Conservation (phyloP, 371 early-diverging fungal species). For the Syncephalastrum monosporum region DNA sequence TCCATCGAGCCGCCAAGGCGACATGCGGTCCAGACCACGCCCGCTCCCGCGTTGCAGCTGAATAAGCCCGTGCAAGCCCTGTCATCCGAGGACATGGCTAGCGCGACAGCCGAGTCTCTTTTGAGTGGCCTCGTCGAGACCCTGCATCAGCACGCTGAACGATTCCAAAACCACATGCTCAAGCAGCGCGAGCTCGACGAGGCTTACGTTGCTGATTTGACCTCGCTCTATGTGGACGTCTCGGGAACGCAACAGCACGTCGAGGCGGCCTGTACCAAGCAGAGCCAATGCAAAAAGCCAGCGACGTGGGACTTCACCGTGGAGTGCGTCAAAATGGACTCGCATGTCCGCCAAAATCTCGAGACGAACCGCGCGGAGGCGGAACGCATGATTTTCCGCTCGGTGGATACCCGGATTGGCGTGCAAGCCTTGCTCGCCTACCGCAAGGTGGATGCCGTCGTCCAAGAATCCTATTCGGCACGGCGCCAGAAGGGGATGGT, state of each 20-base stretch:
- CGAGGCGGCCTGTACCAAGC: conserved; percentile 34
- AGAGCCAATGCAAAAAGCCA: conserved; percentile 29
- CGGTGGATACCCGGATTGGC: conserved; percentile 22
- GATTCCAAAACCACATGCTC: conserved; percentile 21
- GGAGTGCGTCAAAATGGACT: conserved; percentile 7
- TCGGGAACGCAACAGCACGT: conserved; percentile 18
- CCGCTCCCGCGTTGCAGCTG: conserved; percentile 20
- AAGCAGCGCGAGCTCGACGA: conserved; percentile 28
- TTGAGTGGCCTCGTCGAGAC: conserved; percentile 19
- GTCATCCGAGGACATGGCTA: conserved; percentile 9
- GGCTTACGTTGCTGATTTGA: conserved; percentile 28
- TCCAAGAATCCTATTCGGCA: conserved; percentile 5
- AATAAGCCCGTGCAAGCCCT: conserved; percentile 16
- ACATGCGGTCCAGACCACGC: conserved; percentile 17
- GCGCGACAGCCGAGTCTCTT: conserved; percentile 25
- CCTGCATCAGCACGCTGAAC: conserved; percentile 26
- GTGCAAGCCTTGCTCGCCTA: conserved; percentile 15
- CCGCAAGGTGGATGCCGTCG: conserved; percentile 9
- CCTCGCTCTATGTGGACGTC: conserved; percentile 27
- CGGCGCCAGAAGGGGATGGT: conserved; percentile 4
- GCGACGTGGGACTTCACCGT: conserved; percentile 19
- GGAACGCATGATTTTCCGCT: neutral
- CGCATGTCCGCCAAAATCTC: neutral
- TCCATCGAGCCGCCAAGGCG: neutral
- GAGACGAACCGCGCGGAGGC: conserved; percentile 13